Evolutionary conservation across 2,329 filamentous ascomycete species (phyloP).

Genomic region (Pleurostoma richardsiae): DNA sequence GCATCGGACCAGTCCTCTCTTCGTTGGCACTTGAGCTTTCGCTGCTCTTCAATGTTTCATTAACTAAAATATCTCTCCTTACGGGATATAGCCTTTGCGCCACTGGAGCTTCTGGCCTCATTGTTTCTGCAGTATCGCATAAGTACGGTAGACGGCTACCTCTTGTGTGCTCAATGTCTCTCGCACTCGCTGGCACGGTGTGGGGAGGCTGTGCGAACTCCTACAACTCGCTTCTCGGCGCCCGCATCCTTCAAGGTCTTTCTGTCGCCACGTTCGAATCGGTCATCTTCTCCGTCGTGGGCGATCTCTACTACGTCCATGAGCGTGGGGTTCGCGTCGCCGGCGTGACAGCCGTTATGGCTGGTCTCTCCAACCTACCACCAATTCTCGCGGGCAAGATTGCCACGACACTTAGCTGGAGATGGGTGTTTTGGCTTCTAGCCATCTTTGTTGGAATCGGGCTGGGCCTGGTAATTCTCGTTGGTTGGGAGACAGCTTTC

Average conservation of each 20-base stretch:
- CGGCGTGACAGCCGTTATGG: slow-evolving; percentile 9
- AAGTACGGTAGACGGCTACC: slow-evolving; percentile 20
- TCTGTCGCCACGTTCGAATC: slow-evolving; percentile 17
- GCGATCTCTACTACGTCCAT: slow-evolving; percentile 21
- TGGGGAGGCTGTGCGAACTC: slow-evolving; percentile 10
- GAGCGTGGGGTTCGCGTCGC: slow-evolving; percentile 17
- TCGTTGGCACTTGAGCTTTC: slow-evolving; percentile 1
- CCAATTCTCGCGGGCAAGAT: slow-evolving; percentile 13
- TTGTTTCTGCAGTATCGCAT: slow-evolving; percentile 12
- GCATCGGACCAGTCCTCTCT: slow-evolving; percentile 1
- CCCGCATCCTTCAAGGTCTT: slow-evolving; percentile 19
- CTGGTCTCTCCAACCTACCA: slow-evolving; percentile 11
- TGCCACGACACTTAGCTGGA: slow-evolving; percentile 14
- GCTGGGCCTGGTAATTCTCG: slow-evolving; percentile 23
- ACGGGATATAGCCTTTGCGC: slow-evolving; percentile 14
- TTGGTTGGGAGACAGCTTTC: slow-evolving; percentile 32
- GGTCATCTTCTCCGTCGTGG: slow-evolving; percentile 17
- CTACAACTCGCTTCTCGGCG: slow-evolving; percentile 14
- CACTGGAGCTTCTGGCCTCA: slow-evolving; percentile 11
- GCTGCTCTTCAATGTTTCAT: slow-evolving; percentile 5
- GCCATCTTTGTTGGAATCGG: slow-evolving; percentile 24
- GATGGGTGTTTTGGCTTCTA: slow-evolving; percentile 27
- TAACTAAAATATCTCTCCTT: slow-evolving; percentile 12
- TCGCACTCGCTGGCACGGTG: slow-evolving; percentile 14
- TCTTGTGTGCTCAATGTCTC: slow-evolving; percentile 13